Conservation (phyloP, 2,329 filamentous ascomycete species). For the Clarireedia homoeocarpa region DNA sequence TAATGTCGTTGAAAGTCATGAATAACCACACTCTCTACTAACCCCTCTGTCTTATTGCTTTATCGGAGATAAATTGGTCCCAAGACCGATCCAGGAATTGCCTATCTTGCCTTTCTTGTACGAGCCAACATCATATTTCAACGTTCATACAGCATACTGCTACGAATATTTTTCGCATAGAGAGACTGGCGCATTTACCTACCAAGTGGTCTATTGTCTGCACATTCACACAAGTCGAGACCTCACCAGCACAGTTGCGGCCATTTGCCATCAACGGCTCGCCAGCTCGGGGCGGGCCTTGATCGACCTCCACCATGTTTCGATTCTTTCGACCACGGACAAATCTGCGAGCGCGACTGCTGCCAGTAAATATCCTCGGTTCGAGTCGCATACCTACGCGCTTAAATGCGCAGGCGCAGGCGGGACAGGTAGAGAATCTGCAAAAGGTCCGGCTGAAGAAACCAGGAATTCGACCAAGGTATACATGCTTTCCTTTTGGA, state of each 20-base stretch:
- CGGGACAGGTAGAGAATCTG: conserved; percentile 15
- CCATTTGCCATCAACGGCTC: conserved; percentile 15
- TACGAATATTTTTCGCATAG: background rate
- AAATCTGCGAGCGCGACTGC: background rate
- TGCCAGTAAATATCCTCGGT: conserved; percentile 10
- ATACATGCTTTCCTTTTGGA: background rate
- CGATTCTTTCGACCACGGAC: conserved; percentile 17
- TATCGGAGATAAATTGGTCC: conserved; percentile 3
- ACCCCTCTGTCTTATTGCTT: background rate
- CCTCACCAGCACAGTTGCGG: background rate
- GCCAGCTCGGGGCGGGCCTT: conserved; percentile 25
- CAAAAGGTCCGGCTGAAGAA: conserved; percentile 24
- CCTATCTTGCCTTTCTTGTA: background rate
- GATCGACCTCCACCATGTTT: conserved; percentile 20
- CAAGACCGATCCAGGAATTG: conserved; percentile 4
- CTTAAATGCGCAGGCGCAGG: conserved; percentile 17
- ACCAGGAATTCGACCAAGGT: conserved; percentile 14
- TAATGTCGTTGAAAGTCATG: background rate
- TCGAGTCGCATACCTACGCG: conserved; percentile 22
- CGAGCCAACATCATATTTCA: background rate
- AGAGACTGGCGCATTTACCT: background rate
- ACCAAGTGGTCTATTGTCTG: background rate
- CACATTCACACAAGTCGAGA: background rate
- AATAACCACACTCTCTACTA: background rate
- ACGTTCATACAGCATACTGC: background rate